Conservation (phyloP, 257 asterid genomes). For the Petunia axillaris region DNA sequence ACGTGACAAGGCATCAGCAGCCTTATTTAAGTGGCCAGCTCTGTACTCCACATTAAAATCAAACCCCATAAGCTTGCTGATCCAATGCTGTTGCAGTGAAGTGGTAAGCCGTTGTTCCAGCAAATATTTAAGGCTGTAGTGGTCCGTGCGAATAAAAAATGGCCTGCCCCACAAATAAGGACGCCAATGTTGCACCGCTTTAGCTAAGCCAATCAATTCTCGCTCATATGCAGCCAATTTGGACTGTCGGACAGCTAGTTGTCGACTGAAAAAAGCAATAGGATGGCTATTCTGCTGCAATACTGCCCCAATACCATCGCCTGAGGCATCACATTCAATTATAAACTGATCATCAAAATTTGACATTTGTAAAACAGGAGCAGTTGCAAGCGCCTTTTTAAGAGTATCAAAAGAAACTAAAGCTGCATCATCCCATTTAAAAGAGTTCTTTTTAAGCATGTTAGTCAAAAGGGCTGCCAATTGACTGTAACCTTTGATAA, state of each 20-base stretch:
- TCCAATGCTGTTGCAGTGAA: too few relatives aligned
- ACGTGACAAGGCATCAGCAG: constrained; percentile 12
- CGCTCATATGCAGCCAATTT: background rate
- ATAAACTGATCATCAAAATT: background rate
- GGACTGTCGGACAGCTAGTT: background rate
- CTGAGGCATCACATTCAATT: constrained; percentile 27
- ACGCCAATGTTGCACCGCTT: constrained; percentile 7
- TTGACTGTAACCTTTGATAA: background rate
- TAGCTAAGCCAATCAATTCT: background rate
- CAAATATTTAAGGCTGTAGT: too few relatives aligned
- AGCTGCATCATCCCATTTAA: background rate
- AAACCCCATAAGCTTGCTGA: background rate
- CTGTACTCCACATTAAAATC: background rate
- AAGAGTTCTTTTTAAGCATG: background rate
- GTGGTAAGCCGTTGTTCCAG: too few relatives aligned
- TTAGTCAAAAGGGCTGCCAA: background rate
- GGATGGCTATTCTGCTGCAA: constrained; percentile 7
- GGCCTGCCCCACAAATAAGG: constrained; percentile 18
- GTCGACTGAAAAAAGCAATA: constrained; percentile 7
- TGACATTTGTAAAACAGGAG: background rate
- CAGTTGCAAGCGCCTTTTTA: background rate
- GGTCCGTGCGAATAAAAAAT: background rate
- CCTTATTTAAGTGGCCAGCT: background rate
- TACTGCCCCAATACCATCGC: background rate
- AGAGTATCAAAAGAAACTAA: background rate